Evolutionary conservation across 164 flowering plant species (phyloP), one percentile per base, ranked within the genome.

Genomic region (Vitis amurensis): DNA sequence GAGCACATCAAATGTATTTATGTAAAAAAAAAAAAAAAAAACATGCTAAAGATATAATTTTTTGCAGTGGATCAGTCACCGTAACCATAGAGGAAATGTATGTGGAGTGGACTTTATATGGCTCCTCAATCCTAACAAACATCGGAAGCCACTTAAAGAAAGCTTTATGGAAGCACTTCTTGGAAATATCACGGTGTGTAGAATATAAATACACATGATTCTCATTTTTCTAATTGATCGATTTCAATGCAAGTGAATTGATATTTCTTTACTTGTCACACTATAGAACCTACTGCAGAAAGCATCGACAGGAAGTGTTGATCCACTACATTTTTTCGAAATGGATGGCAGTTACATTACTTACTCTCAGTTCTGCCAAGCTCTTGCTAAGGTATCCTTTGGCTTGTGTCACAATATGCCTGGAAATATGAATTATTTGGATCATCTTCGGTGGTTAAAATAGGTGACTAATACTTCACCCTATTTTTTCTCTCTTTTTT

Each of bases 21-120:
- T 23, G 27, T 23, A 23, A 23, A 23, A 23, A 23, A 23, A 23
- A 23, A 23, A 23, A 23, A 23, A 23, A 23, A 23, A 23, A 31
- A 37, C 16, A 3, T 30, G 23, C 19, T 68, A 29, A 47, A 31
- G 0, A 55, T 66, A n/a, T 52, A 9, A 31, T 61, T 47, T 50
- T 12, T 56, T 52, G 49, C 68, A 77, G 80, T 77, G 80, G 80
- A 50, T 77, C 53, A 77, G 80, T 67, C 80, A 77, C 59, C 80
- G 71, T 44, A 77, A 77, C 59, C 80, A 77, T 56, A 69, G 80
- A 73, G 80, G 80, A 51, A 77, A 77, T 16, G 27, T 73, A 51
- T 77, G 80, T 47, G 80, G 71, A 15, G 80, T 77, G 64, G 80
- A 77, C 69, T 77, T 77, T 48, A 73, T 77, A 15, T 77, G 76